Percentiles rank a stretch among this genome's conserved stretches.
Evolutionary conservation across 2,329 filamentous ascomycete species (phyloP).

Genomic region (Aspergillus sp.): DNA sequence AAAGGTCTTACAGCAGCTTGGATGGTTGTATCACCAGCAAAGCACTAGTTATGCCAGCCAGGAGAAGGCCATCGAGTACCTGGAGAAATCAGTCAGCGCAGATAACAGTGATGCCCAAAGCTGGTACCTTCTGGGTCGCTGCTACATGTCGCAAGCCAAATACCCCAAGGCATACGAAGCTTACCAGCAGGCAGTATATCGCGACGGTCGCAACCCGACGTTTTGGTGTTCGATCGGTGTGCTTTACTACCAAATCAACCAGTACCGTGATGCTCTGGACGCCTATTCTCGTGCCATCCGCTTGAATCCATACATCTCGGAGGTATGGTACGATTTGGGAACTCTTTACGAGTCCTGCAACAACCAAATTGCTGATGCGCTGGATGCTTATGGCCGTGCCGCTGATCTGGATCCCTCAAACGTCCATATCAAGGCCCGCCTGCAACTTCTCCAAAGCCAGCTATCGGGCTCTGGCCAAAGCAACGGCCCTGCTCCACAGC

Average conservation of each 20-base stretch:
- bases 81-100: slow-evolving; percentile 93
- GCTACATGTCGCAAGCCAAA: slow-evolving; percentile 99
- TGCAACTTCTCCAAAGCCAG: slow-evolving; percentile 81
- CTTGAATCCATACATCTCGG: slow-evolving; percentile 95
- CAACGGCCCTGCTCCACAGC: slow-evolving; percentile 69
- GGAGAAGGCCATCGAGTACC: slow-evolving; percentile 92
- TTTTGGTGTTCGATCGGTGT: slow-evolving; percentile 99
- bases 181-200: slow-evolving; percentile 97
- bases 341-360: slow-evolving; percentile 99
- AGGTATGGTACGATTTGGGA: slow-evolving; percentile 98
- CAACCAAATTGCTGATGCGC: slow-evolving; percentile 93
- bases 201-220: slow-evolving; percentile 93
- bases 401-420: slow-evolving; percentile 92
- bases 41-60: slow-evolving; percentile 89
- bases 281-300: slow-evolving; percentile 96
- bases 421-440: slow-evolving; percentile 90
- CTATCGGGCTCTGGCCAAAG: slow-evolving; percentile 68
- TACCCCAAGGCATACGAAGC: slow-evolving; percentile 98
- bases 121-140: slow-evolving; percentile 96
- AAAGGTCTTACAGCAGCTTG: slow-evolving; percentile 95
- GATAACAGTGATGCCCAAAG: slow-evolving; percentile 95
- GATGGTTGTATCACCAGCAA: slow-evolving; percentile 96
- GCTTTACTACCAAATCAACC: slow-evolving; percentile 98
- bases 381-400: slow-evolving; percentile 92
- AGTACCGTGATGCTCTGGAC: slow-evolving; percentile 96